A percentile compares a stretch with the other conserved stretches of the same genome.
Evolutionary conservation across 1,139 yeast species (phyloP).

Genomic region (Geotrichum australiense): DNA sequence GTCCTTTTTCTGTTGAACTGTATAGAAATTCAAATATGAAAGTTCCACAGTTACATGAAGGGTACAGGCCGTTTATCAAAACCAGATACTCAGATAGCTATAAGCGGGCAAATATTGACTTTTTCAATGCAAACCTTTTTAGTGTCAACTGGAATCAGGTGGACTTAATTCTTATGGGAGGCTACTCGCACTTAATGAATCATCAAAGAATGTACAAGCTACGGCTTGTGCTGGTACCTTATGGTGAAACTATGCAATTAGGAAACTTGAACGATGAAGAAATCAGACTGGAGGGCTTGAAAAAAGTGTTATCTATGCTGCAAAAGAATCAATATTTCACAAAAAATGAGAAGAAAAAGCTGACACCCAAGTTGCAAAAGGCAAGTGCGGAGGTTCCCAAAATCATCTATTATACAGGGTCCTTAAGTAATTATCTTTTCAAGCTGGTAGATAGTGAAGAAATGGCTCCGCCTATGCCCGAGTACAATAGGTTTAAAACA

Average conservation of each 20-base stretch:
- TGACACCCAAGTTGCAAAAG: constrained; percentile 36
- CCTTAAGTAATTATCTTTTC: constrained; percentile 59
- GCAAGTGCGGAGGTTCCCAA: constrained; percentile 53
- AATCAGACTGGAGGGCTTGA: constrained; percentile 78
- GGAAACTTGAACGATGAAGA: constrained; percentile 75
- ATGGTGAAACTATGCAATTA: constrained; percentile 39
- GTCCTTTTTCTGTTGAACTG: constrained; percentile 64
- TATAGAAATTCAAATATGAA: constrained; percentile 43
- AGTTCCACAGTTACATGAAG: too few species aligned
- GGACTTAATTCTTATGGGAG: constrained; percentile 86
- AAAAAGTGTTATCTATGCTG: constrained; percentile 59
- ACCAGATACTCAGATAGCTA: constrained; percentile 71
- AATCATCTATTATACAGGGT: constrained; percentile 81
- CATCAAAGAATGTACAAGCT: constrained; percentile 57
- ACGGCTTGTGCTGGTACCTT: constrained; percentile 72
- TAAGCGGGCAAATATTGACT: constrained; percentile 45
- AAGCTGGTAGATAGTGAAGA: constrained; percentile 35
- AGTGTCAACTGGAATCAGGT: constrained; percentile 81
- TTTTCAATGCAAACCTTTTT: constrained; percentile 49
- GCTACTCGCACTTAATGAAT: constrained; percentile 58
- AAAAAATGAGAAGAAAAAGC: constrained; percentile 38
- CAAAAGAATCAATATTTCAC: constrained; percentile 51
- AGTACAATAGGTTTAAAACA: constrained; percentile 36
- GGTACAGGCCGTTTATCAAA: constrained; percentile 55
- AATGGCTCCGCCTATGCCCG: constrained; percentile 20